phyloP scores from a whole-genome alignment of 352 stramenopile genomes.

The Phytopythium kandeliae region DNA sequence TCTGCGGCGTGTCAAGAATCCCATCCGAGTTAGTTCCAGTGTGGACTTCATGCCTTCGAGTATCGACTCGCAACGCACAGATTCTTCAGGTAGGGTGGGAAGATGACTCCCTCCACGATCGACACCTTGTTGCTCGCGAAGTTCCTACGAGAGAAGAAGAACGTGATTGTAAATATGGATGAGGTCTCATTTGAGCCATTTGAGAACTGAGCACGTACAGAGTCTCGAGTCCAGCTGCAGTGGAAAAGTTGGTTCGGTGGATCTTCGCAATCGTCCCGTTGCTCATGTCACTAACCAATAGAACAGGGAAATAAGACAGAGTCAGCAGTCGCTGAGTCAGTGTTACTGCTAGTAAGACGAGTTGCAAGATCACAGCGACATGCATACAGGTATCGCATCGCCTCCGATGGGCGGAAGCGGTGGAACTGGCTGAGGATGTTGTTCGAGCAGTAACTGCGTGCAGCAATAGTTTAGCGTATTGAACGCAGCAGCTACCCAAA shows the following conservation, averaged over 20 bases:
- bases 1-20: background rate
- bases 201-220: background rate
- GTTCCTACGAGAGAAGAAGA: slow-evolving; percentile 11
- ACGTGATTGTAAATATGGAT: background rate
- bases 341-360: background rate
- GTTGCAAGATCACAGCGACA: background rate
- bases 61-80: slow-evolving; percentile 11
- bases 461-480: background rate
- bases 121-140: slow-evolving; percentile 14
- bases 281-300: background rate
- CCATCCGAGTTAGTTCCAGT: slow-evolving; percentile 7
- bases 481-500: background rate
- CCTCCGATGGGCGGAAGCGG: background rate
- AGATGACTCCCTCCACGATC: slow-evolving; percentile 15
- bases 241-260: slow-evolving; percentile 3
- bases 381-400: slow-evolving; percentile 2
- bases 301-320: background rate
- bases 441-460: slow-evolving; percentile 1
- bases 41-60: background rate
- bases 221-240: background rate
- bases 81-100: slow-evolving; percentile 18
- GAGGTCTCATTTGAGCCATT: background rate
- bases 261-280: slow-evolving; percentile 5
- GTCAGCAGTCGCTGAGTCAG: background rate
- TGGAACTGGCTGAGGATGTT: slow-evolving; percentile 1